phyloP scores from a whole-genome alignment of 106 monocot genomes.

The Chionographis japonica region DNA sequence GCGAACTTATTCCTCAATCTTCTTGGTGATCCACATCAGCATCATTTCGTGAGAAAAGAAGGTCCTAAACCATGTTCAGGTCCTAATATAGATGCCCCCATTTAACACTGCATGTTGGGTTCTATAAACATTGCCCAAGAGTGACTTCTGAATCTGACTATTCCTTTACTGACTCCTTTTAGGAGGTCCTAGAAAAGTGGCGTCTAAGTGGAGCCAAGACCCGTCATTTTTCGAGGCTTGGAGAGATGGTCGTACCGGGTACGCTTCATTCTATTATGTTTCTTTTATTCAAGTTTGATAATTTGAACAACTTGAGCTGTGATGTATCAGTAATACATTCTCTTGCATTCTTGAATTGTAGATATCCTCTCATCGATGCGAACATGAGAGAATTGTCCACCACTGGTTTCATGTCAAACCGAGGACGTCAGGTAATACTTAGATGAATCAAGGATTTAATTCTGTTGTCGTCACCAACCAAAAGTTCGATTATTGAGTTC shows the following conservation, averaged over 20 bases:
- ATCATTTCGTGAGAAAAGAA: too few species aligned
- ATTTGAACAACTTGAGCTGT: neutral
- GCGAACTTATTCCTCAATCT: too few species aligned
- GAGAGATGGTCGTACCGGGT: conserved; percentile 95
- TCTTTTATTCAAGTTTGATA: too few species aligned
- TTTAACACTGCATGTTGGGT: too few species aligned
- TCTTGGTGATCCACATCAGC: too few species aligned
- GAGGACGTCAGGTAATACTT: conserved; percentile 82
- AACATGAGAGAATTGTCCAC: conserved; percentile 89
- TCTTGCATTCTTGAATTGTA: conserved; percentile 16
- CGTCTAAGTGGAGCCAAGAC: conserved; percentile 75
- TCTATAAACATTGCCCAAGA: too few species aligned
- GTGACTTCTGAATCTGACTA: neutral
- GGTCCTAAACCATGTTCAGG: too few species aligned
- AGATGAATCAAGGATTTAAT: too few species aligned
- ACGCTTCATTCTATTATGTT: neutral
- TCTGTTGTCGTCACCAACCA: too few species aligned
- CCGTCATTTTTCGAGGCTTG: conserved; percentile 62
- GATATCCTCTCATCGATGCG: conserved; percentile 93
- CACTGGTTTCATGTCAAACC: conserved; percentile 95
- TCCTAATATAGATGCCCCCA: too few species aligned
- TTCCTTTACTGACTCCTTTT: neutral
- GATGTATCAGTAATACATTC: neutral
- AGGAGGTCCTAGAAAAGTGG: conserved; percentile 89
- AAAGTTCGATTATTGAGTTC: too few species aligned